Evolutionary conservation across 768 basidiomycete species (phyloP).

Genomic region (Boletellus emodensis): DNA sequence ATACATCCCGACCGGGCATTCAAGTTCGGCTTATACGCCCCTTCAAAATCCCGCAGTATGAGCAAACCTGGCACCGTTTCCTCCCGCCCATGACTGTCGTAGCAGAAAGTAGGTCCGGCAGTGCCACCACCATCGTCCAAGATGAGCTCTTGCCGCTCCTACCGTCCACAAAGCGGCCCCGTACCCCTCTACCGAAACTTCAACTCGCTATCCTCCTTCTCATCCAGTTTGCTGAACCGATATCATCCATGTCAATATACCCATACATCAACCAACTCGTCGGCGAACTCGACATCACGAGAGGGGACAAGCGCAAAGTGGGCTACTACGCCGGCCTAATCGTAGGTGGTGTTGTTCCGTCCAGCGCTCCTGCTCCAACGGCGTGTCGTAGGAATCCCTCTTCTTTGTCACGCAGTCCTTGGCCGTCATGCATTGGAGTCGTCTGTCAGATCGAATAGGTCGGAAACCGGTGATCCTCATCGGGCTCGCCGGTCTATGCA

Average conservation of each 20-base stretch:
- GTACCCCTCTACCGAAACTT: conserved; percentile 36
- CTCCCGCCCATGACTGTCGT: background rate
- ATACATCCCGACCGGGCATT: background rate
- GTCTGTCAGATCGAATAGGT: conserved; percentile 63
- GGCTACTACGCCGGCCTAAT: conserved; percentile 73
- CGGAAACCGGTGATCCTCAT: conserved; percentile 69
- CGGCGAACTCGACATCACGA: conserved; percentile 22
- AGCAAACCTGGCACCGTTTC: background rate
- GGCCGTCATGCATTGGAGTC: conserved; percentile 70
- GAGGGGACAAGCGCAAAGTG: conserved; percentile 23
- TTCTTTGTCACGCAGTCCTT: conserved; percentile 74
- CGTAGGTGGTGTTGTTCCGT: conserved; percentile 32
- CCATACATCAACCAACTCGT: conserved; percentile 48
- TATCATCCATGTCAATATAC: conserved; percentile 41
- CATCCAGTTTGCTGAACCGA: conserved; percentile 32
- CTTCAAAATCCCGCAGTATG: background rate
- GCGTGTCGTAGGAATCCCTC: conserved; percentile 54
- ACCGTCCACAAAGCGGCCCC: conserved; percentile 1
- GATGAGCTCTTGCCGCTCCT: conserved; percentile 16
- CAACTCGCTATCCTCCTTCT: conserved; percentile 37
- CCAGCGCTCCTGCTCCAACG: background rate
- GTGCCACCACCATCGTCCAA: background rate
- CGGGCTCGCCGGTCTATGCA: conserved; percentile 56
- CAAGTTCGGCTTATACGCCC: background rate
- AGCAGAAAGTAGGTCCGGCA: background rate